Evolutionary conservation across 768 basidiomycete genomes (phyloP), one percentile per base, ranked within the genome.

Genomic region (Tylopilus balloui): DNA sequence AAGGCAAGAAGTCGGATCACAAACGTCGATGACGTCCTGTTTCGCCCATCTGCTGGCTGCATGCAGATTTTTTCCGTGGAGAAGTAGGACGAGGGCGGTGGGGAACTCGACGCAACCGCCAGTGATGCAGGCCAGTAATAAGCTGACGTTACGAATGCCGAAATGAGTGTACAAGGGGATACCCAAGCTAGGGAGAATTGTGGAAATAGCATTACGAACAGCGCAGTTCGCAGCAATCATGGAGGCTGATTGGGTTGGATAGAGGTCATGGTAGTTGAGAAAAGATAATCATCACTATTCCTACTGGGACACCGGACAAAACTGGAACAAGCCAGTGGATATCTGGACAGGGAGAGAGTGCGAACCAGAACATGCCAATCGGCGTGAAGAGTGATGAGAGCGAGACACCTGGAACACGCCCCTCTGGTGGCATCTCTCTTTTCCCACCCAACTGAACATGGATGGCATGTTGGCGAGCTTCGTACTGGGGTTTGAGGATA

Each of bases 281-380:
- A 63, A 29, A 3, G 57, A 64, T n/a, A 64, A 62, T 64, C 62
- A 59, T 64, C 12, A 59, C 54, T 43, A 64, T 57, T 27, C 59
- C 62, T 17, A 64, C 55, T 0, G 62, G 62, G 19, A 64, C 35
- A 38, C 62, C 62, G 0, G 62, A 64, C n/a, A 59, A 31, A 13
- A 54, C 55, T 15, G 62, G 59, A 34, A 50, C 35, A 12, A 61
- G 32, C 57, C 52, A 57, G 44, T 59, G 62, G 37, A 64, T 14
- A 2, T 57, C 49, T 5, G 62, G 54, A 11, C 29, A 47, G 3
- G 62, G 57, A 20, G 62, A 52, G 20, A 63, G 32, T 10, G 62
- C 47, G n/a, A 61, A 61, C 62, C 62, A 61, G 38, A 64, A 59
- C 60, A 64, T 55, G 45, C 62, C 61, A 34, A 61, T 10, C 6